phyloP scores from a whole-genome alignment of 2,329 filamentous ascomycete species.

The Neonectria punicea region DNA sequence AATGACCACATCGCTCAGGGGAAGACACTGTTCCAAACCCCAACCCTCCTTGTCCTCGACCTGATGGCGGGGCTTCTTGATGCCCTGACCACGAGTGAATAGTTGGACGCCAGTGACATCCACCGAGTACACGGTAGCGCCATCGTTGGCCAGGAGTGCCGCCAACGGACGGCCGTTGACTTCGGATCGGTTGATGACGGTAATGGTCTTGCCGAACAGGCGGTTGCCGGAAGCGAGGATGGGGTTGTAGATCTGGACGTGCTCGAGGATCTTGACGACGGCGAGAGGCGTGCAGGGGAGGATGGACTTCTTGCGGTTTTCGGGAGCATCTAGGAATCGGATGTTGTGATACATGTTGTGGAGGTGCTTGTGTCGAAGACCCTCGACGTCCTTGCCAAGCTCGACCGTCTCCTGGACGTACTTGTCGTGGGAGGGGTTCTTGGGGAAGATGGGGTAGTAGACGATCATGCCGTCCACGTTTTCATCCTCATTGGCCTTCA shows the following conservation, averaged over 20 bases:
- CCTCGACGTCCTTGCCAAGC: slow-evolving; percentile 93
- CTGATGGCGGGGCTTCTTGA: slow-evolving; percentile 87
- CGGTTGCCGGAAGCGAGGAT: slow-evolving; percentile 93
- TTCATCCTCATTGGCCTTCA: slow-evolving; percentile 83
- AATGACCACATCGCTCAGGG: slow-evolving; percentile 93
- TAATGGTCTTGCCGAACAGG: slow-evolving; percentile 92
- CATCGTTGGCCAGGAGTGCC: slow-evolving; percentile 93
- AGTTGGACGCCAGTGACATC: slow-evolving; percentile 92
- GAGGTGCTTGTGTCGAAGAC: slow-evolving; percentile 90
- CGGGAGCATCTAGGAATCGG: slow-evolving; percentile 85
- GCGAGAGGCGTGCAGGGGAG: slow-evolving; percentile 95
- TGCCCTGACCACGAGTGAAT: slow-evolving; percentile 89
- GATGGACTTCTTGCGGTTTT: slow-evolving; percentile 86
- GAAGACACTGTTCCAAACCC: slow-evolving; percentile 82
- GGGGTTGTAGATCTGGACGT: slow-evolving; percentile 95
- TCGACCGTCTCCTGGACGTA: slow-evolving; percentile 96
- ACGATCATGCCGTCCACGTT: slow-evolving; percentile 90
- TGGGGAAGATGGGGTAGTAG: slow-evolving; percentile 95
- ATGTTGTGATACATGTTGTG: slow-evolving; percentile 99
- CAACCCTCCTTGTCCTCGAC: slow-evolving; percentile 85
- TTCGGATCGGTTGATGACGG: slow-evolving; percentile 95
- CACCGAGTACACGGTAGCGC: slow-evolving; percentile 93
- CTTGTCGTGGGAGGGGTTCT: slow-evolving; percentile 85
- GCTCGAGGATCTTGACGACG: slow-evolving; percentile 96
- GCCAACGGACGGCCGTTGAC: slow-evolving; percentile 94